A percentile compares a stretch with the other conserved stretches of the same genome.
These are phyloP conservation scores for Candida chilensis DNA, from an alignment of 805 yeast species.

Conservation along the genomic window DNA sequence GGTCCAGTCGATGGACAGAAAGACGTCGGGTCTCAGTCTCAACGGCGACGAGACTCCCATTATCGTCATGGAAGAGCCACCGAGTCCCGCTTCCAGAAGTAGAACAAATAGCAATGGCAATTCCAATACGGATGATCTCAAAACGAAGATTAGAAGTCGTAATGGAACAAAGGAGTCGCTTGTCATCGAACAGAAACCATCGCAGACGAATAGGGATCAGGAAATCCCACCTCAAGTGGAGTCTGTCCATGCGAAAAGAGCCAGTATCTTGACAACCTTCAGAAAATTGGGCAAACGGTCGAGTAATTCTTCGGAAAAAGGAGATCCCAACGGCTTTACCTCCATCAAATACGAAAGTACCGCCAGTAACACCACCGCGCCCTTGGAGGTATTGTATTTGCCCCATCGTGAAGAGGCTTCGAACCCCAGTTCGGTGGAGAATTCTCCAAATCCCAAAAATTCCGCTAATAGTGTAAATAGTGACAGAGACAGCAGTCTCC, in stretches of 20 bases:
- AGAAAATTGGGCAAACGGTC: neutral
- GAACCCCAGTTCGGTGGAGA: neutral
- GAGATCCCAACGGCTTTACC: slow-evolving; percentile 18
- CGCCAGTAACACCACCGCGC: slow-evolving; percentile 13
- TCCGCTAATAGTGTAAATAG: too few relatives aligned
- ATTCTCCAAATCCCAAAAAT: neutral
- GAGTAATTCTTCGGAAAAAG: slow-evolving; percentile 3
- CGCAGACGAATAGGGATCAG: neutral
- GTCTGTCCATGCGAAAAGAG: neutral
- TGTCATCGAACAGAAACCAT: neutral
- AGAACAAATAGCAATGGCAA: neutral
- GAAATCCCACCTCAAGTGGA: neutral
- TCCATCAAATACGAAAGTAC: slow-evolving; percentile 26
- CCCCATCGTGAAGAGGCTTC: slow-evolving; percentile 12
- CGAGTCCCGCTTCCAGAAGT: neutral
- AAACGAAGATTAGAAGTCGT: neutral
- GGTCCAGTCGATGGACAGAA: neutral
- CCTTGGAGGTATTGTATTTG: slow-evolving; percentile 17
- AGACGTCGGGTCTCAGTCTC: neutral
- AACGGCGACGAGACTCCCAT: neutral
- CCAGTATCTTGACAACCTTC: neutral
- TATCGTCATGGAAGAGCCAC: neutral
- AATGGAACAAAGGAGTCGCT: neutral
- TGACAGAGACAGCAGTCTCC: neutral
- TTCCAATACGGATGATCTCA: too few relatives aligned